Percentiles rank a stretch among this genome's conserved stretches.
Evolutionary conservation across 2,329 filamentous ascomycete species (phyloP).

Genomic region (Camptophora hylomeconis): DNA sequence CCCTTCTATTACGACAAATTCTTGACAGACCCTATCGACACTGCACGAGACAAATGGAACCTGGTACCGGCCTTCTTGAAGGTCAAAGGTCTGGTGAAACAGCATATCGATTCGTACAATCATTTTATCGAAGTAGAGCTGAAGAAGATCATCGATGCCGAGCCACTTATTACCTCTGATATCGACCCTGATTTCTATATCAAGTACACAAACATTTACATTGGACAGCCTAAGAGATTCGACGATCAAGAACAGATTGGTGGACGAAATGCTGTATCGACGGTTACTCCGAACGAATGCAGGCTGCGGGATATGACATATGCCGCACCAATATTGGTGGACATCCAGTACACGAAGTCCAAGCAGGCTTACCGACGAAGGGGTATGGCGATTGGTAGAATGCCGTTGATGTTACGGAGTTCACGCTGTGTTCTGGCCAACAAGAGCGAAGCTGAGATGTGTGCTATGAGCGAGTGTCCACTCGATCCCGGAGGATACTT

Average conservation of each 20-base stretch:
- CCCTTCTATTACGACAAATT: slow-evolving; percentile 59
- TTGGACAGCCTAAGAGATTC: slow-evolving; percentile 66
- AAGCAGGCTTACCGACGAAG: slow-evolving; percentile 62
- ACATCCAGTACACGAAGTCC: slow-evolving; percentile 80
- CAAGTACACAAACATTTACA: slow-evolving; percentile 73
- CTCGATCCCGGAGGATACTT: slow-evolving; percentile 96
- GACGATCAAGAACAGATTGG: slow-evolving; percentile 63
- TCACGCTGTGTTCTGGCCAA: slow-evolving; percentile 78
- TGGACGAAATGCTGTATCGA: slow-evolving; percentile 31
- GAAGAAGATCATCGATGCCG: slow-evolving; percentile 90
- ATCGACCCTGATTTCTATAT: slow-evolving; percentile 87
- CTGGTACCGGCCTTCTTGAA: slow-evolving; percentile 93
- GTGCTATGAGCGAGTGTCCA: slow-evolving; percentile 84
- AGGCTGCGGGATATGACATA: slow-evolving; percentile 97
- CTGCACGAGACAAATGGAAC: slow-evolving; percentile 83
- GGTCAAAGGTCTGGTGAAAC: slow-evolving; percentile 91
- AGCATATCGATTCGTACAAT: slow-evolving; percentile 98
- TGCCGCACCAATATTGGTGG: slow-evolving; percentile 82
- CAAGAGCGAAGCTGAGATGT: slow-evolving; percentile 80
- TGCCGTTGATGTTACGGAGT: slow-evolving; percentile 95
- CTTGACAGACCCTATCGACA: slow-evolving; percentile 56
- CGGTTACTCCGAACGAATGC: slow-evolving; percentile 87
- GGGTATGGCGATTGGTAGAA: slow-evolving; percentile 67
- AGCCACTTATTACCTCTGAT: slow-evolving; percentile 78
- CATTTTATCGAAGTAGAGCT: slow-evolving; percentile 95